These are phyloP conservation scores for Barbarea vulgaris DNA, from an alignment of 345 rosid species.

Conservation along the genomic window DNA sequence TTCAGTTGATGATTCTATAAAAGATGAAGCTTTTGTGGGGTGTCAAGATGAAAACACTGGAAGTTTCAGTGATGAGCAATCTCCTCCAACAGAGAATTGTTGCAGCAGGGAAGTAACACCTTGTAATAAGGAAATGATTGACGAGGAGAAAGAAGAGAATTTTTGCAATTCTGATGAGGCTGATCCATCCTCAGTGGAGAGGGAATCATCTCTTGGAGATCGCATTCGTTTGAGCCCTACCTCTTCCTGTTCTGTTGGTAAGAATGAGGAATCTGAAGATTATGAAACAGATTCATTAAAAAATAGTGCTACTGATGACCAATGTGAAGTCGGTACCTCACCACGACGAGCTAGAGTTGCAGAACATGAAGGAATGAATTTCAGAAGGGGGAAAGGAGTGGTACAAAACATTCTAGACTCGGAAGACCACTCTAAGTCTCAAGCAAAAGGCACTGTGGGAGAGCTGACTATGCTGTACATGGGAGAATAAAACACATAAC, in stretches of 20 bases:
- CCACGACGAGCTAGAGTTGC: conserved; percentile 34
- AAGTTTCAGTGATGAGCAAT: conserved; percentile 15
- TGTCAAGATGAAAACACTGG: conserved; percentile 34
- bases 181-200: conserved; percentile 41
- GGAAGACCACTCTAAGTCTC: conserved; percentile 30
- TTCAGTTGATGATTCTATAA: conserved; percentile 29
- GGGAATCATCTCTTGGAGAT: conserved; percentile 51
- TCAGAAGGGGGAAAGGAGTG: conserved; percentile 31
- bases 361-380: conserved; percentile 34
- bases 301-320: conserved; percentile 39
- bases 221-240: conserved; percentile 45
- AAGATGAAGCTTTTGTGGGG: conserved; percentile 40
- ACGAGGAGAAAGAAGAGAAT: conserved; percentile 40
- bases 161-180: conserved; percentile 31
- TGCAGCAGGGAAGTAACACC: conserved; percentile 34
- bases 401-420: conserved; percentile 26
- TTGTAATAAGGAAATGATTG: conserved; percentile 39
- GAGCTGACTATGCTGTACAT: conserved; percentile 35
- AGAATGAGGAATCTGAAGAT: conserved; percentile 44
- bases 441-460: conserved; percentile 30
- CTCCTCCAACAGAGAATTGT: conserved; percentile 30
- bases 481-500: conserved; percentile 19
- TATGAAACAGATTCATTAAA: conserved; percentile 47
- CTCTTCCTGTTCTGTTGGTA: conserved; percentile 51
- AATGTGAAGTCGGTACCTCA: conserved; percentile 33